These are phyloP conservation scores for Dicorynia guianensis DNA, from an alignment of 306 rosid genomes.

Conservation along the genomic window DNA sequence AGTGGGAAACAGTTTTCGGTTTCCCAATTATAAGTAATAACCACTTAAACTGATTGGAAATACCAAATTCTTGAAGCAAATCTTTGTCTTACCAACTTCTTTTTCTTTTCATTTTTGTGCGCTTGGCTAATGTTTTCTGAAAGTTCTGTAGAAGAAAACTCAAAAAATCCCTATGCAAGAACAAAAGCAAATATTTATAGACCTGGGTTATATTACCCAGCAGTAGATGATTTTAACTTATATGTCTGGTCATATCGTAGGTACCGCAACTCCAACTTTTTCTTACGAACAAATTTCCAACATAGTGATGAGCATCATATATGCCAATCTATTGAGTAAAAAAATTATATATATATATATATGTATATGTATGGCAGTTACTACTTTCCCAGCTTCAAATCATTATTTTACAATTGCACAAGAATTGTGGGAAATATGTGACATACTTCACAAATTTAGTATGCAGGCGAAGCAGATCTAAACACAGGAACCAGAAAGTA, in stretches of 20 bases:
- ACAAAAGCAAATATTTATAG: background rate
- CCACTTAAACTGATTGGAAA: background rate
- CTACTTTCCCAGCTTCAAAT: slow-evolving; percentile 21
- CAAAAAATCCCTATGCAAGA: background rate
- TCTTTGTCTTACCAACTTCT: slow-evolving; percentile 13
- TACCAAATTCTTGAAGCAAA: slow-evolving; percentile 13
- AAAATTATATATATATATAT: too few relatives aligned
- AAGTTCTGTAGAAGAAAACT: background rate
- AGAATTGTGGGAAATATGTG: slow-evolving; percentile 11
- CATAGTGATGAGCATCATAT: slow-evolving; percentile 19
- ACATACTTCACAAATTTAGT: slow-evolving; percentile 10
- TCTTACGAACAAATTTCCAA: background rate
- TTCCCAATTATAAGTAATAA: too few relatives aligned
- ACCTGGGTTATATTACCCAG: background rate
- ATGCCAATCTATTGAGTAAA: background rate
- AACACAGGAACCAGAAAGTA: slow-evolving; percentile 20
- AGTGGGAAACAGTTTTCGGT: too few relatives aligned
- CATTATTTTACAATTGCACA: background rate
- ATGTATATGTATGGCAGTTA: background rate
- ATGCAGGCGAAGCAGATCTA: background rate
- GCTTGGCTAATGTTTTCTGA: background rate
- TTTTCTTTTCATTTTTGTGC: background rate
- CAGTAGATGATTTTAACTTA: background rate
- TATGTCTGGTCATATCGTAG: background rate
- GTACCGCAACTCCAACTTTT: slow-evolving; percentile 13